Base-by-base conservation (phyloP, 176 grass and related monocot genomes). In the Oryza meyeriana region DNA sequence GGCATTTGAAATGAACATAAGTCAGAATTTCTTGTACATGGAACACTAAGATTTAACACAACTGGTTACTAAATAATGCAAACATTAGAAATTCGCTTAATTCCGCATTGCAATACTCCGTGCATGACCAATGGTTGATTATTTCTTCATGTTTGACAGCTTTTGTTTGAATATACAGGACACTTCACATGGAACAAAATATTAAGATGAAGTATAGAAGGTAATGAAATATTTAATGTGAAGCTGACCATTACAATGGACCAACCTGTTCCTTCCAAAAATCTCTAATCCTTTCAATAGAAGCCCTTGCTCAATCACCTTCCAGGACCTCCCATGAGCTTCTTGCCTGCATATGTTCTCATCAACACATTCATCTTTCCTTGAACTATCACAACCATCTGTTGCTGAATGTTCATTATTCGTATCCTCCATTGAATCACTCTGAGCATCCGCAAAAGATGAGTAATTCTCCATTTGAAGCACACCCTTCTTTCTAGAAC, bases 221-320 rank as follows among this genome's bases (percentile, higher is more conserved):
- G 48, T 39, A 59, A n/a, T 39, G 34, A 71, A 71, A 72, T 28
- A 25, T 41, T 31, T 74, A 10, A 52, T 50, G 38, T 76, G 32
- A 62, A 72, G 59, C 32, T 71, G 1, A n/a, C 69, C 10, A 72
- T 48, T 34, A 65, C 18, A 44, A 55, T 50, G 42, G 32, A 74
- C 68, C 61, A 85, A 91, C 95, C 95, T 94, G 74, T 94, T 95
- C 82, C 80, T 91, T 84, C 92, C 95, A 74, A 95, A 98, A 76
- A 98, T 93, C 79, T 95, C 92, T 38, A 95, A 81, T 84, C 95
- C 95, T 91, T 98, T 98, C 70, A 95, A 59, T 55, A 95, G 87
- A 66, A 98, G 92, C n/a, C 92, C 89, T 86, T 91, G 92, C 68
- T 98, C 95, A 86, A 95, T 89, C 67, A 86, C 27, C 41, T 90